Conservation (phyloP, 2,329 filamentous ascomycete species). For the Arthroderma uncinatum region DNA sequence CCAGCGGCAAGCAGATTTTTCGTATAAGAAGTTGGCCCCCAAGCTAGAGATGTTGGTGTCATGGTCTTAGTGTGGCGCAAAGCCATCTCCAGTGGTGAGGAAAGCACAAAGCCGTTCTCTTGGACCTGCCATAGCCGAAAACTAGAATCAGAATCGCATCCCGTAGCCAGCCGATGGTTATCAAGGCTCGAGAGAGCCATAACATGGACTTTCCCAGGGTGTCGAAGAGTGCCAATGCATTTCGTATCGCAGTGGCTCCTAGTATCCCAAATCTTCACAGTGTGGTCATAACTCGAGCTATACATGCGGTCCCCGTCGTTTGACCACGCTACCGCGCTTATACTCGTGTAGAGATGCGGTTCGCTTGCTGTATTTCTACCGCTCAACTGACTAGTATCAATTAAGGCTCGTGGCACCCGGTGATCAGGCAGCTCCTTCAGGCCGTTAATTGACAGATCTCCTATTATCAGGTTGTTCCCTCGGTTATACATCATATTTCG, state of each 20-base stretch:
- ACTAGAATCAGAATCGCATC: constrained; percentile 24
- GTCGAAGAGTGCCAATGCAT: constrained; percentile 31
- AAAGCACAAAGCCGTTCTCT: constrained; percentile 14
- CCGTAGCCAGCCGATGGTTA: constrained; percentile 39
- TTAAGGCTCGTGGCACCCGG: constrained; percentile 31
- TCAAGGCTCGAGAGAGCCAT: constrained; percentile 37
- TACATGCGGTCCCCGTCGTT: constrained; percentile 37
- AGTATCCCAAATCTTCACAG: constrained; percentile 47
- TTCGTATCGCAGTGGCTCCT: constrained; percentile 18
- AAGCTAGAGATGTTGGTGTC: constrained; percentile 37
- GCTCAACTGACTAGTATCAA: constrained; percentile 33
- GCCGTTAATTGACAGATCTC: constrained; percentile 32
- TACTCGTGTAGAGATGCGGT: constrained; percentile 44
- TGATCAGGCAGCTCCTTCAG: constrained; percentile 47
- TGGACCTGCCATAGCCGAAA: constrained; percentile 27
- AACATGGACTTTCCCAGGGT: constrained; percentile 42
- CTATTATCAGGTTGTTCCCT: constrained; percentile 46
- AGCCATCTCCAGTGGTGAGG: constrained; percentile 13
- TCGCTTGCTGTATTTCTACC: constrained; percentile 44
- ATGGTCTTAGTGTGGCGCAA: constrained; percentile 19
- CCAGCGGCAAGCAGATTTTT: constrained; percentile 43
- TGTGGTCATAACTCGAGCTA: constrained; percentile 46
- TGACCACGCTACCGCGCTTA: constrained; percentile 45
- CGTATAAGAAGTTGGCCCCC: constrained; percentile 33
- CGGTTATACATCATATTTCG: constrained; percentile 50